These are phyloP conservation scores for Botryotinia narcissicola DNA, from an alignment of 2,329 filamentous ascomycete genomes.

Conservation along the genomic window DNA sequence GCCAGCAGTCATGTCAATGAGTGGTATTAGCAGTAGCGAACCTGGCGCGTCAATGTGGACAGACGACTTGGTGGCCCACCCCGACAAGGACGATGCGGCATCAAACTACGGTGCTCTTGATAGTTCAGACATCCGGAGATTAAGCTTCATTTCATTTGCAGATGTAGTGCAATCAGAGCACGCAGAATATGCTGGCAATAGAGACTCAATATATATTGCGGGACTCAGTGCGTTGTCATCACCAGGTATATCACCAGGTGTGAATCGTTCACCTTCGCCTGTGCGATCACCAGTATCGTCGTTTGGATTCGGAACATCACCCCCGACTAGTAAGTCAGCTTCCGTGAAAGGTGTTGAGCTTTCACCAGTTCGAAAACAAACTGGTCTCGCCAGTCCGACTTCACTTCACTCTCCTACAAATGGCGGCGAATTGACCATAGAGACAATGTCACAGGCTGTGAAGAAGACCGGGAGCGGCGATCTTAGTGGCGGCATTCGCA, in stretches of 20 bases:
- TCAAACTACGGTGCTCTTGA: slow-evolving; percentile 79
- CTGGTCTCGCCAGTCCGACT: slow-evolving; percentile 60
- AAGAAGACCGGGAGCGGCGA: slow-evolving; percentile 83
- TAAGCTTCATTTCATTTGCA: slow-evolving; percentile 96
- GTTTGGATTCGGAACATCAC: slow-evolving; percentile 65
- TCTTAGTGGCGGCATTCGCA: slow-evolving; percentile 55
- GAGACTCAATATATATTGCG: slow-evolving; percentile 68
- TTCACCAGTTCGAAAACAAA: slow-evolving; percentile 52
- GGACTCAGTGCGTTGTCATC: slow-evolving; percentile 62
- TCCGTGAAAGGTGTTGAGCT: slow-evolving; percentile 73
- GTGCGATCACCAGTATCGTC: slow-evolving; percentile 76
- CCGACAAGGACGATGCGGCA: slow-evolving; percentile 58
- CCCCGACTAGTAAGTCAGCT: slow-evolving; percentile 72
- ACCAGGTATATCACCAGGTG: slow-evolving; percentile 32
- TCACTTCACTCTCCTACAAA: slow-evolving; percentile 53
- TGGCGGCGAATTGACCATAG: slow-evolving; percentile 75
- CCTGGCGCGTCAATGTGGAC: slow-evolving; percentile 36
- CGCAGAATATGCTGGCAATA: slow-evolving; percentile 57
- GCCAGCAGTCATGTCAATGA: slow-evolving; percentile 68
- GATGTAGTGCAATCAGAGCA: slow-evolving; percentile 90
- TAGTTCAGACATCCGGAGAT: slow-evolving; percentile 70
- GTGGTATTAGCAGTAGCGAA: slow-evolving; percentile 46
- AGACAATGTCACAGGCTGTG: slow-evolving; percentile 91
- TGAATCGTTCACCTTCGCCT: slow-evolving; percentile 74
- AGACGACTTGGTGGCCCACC: slow-evolving; percentile 51